Evolutionary conservation across 1,284 basidiomycete genomes (phyloP).

Genomic region (Albatrellus sp.): DNA sequence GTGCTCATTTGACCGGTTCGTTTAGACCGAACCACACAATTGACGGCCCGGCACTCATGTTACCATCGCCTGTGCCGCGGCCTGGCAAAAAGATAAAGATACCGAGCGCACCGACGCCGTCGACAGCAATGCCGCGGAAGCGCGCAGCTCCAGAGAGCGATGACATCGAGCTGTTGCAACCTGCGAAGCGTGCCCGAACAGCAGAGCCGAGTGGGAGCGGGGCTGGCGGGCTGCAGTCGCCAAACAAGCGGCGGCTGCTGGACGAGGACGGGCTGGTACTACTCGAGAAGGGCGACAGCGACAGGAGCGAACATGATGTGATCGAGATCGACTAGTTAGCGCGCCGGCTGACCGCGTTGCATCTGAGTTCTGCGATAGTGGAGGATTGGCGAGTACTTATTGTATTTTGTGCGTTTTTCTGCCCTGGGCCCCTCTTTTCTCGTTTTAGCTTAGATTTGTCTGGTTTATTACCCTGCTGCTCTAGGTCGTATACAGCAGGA

Average conservation of each 20-base stretch:
- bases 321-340: slow-evolving; percentile 39
- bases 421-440: neutral
- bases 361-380: neutral
- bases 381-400: neutral
- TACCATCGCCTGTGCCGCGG: slow-evolving; percentile 48
- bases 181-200: slow-evolving; percentile 38
- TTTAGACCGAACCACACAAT: slow-evolving; percentile 37
- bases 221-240: slow-evolving; percentile 23
- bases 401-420: neutral
- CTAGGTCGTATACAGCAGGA: too few species aligned
- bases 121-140: slow-evolving; percentile 30
- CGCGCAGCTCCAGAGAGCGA: slow-evolving; percentile 45
- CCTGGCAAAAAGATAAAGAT: slow-evolving; percentile 35
- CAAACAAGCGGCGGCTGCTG: slow-evolving; percentile 48
- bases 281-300: slow-evolving; percentile 41
- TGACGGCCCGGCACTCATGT: slow-evolving; percentile 38
- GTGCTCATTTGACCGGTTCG: slow-evolving; percentile 1
- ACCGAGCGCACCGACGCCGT: slow-evolving; percentile 16
- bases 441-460: too few species aligned
- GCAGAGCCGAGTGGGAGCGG: slow-evolving; percentile 8
- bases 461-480: too few species aligned
- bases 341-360: neutral
- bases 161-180: slow-evolving; percentile 35
- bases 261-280: slow-evolving; percentile 65
- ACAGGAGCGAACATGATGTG: too few species aligned